Conservation (phyloP, 2,329 filamentous ascomycete species). For the Botrytis galanthina region DNA sequence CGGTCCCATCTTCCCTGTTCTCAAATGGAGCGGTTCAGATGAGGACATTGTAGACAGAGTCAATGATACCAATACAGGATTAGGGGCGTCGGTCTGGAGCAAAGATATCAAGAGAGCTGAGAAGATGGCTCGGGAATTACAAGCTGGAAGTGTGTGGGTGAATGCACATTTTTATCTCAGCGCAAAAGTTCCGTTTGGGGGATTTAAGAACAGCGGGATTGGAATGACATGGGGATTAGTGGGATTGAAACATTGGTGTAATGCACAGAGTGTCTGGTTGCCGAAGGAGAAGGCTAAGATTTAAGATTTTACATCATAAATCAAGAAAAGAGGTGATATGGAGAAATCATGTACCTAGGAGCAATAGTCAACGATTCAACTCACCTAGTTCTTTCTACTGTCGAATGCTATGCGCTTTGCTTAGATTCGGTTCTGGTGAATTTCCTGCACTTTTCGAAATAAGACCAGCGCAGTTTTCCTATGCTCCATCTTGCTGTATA, state of each 20-base stretch:
- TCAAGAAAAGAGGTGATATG: neutral
- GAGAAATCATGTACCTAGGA: neutral
- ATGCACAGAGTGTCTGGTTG: constrained; percentile 18
- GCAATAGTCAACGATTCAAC: neutral
- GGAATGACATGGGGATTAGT: constrained; percentile 31
- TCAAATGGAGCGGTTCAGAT: constrained; percentile 16
- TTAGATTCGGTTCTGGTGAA: neutral
- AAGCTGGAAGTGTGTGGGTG: constrained; percentile 60
- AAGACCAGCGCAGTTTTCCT: neutral
- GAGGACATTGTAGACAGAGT: constrained; percentile 56
- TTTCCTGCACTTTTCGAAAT: neutral
- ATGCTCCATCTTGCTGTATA: rapidly evolving
- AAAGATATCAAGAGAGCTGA: constrained; percentile 50
- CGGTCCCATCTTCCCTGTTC: constrained; percentile 37
- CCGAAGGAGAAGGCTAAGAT: neutral
- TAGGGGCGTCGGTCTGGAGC: constrained; percentile 58
- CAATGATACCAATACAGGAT: constrained; percentile 51
- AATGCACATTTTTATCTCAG: constrained; percentile 51
- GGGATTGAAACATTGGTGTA: constrained; percentile 16
- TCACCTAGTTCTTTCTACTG: neutral
- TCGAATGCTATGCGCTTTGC: neutral
- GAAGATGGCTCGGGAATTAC: constrained; percentile 51
- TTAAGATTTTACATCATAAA: neutral
- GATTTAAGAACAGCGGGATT: constrained; percentile 39
- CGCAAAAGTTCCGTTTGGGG: constrained; percentile 43